Conservation (phyloP, 2,329 filamentous ascomycete species). For the Triangularia setosa region DNA sequence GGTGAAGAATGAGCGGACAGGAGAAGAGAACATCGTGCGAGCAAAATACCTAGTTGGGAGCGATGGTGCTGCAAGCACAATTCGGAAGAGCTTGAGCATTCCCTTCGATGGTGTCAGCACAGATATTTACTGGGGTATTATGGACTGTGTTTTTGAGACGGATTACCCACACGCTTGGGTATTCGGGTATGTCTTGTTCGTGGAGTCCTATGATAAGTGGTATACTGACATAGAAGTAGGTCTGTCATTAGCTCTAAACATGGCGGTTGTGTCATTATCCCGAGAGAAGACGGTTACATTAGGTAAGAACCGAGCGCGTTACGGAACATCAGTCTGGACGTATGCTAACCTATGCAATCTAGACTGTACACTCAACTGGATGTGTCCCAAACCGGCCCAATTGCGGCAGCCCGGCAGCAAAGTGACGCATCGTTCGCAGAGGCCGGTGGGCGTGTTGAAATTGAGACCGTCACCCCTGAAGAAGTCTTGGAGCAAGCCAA, state of each 20-base stretch:
- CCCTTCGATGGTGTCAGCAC: constrained; percentile 23
- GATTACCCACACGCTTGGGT: not conserved
- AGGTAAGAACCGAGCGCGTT: not conserved
- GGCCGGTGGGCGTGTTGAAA: not conserved
- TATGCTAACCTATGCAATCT: not conserved
- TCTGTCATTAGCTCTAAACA: constrained; percentile 22
- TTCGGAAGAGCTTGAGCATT: constrained; percentile 16
- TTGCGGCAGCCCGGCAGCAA: not conserved
- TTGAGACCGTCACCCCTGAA: not conserved
- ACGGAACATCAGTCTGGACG: too few species aligned
- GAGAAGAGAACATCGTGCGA: constrained; percentile 6
- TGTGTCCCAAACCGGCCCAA: not conserved
- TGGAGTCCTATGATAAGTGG: not conserved
- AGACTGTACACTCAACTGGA: not conserved
- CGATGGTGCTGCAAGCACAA: constrained; percentile 18
- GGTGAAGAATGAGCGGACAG: not conserved
- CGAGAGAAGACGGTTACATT: constrained; percentile 22
- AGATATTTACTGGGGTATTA: constrained; percentile 18
- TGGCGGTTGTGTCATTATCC: constrained; percentile 26
- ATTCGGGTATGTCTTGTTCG: constrained; percentile 5
- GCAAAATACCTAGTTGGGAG: constrained; percentile 19
- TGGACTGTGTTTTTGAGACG: constrained; percentile 3
- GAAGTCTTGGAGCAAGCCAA: constrained; percentile 1
- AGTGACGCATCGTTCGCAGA: not conserved
- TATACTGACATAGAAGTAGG: not conserved